A percentile compares a stretch with the other conserved stretches of the same genome.
Conservation (phyloP, 116 monocot genomes). For the Trichopus zeylanicus region DNA sequence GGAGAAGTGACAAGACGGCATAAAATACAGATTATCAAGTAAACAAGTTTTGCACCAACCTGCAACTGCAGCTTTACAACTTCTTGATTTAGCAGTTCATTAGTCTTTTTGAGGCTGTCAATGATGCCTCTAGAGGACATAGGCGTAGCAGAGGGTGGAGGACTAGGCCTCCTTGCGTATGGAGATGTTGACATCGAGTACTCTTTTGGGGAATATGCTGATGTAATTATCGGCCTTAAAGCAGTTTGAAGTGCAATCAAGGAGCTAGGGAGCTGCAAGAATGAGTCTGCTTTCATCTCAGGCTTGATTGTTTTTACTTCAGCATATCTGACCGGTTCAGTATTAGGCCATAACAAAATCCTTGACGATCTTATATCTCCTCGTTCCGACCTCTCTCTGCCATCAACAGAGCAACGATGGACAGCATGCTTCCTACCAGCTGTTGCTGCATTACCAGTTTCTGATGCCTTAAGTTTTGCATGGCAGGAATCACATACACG, state of each 20-base stretch:
- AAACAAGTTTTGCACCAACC: slow-evolving; percentile 20
- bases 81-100: slow-evolving; percentile 70
- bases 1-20: not conserved
- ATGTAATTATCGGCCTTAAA: slow-evolving; percentile 37
- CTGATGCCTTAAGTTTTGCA: slow-evolving; percentile 53
- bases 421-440: slow-evolving; percentile 23
- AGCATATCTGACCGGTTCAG: slow-evolving; percentile 9
- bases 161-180: slow-evolving; percentile 34
- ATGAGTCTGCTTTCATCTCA: slow-evolving; percentile 36
- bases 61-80: slow-evolving; percentile 53
- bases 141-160: slow-evolving; percentile 41
- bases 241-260: slow-evolving; percentile 25
- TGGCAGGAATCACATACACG: slow-evolving; percentile 84
- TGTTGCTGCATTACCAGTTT: slow-evolving; percentile 13
- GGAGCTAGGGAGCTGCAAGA: slow-evolving; percentile 29
- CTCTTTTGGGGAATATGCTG: slow-evolving; percentile 12
- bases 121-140: slow-evolving; percentile 40
- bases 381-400: slow-evolving; percentile 37
- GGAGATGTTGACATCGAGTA: slow-evolving; percentile 40
- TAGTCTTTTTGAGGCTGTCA: slow-evolving; percentile 57
- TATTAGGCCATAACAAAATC: slow-evolving; percentile 21
- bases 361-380: slow-evolving; percentile 28
- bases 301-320: not conserved
- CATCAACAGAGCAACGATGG: slow-evolving; percentile 31
- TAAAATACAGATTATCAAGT: not conserved